Evolutionary conservation across 805 yeast genomes (phyloP).

Genomic region (Tetrapisispora namnaoensis): DNA sequence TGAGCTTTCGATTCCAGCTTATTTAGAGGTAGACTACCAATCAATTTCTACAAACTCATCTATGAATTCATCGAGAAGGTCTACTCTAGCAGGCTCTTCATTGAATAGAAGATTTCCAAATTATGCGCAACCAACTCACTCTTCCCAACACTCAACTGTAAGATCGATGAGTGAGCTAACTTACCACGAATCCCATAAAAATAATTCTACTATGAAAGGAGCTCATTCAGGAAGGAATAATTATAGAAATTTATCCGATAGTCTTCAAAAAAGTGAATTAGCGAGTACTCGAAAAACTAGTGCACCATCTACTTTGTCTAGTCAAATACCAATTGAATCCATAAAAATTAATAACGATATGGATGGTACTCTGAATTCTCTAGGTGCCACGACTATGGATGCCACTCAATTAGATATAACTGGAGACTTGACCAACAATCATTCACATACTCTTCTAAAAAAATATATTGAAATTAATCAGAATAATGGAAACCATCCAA

Average conservation of each 20-base stretch:
- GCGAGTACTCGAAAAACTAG: conserved; percentile 13
- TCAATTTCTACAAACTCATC: conserved; percentile 8
- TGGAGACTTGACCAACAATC: conserved; percentile 17
- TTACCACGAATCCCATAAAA: conserved; percentile 7
- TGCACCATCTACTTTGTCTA: conserved; percentile 13
- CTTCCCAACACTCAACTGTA: conserved; percentile 7
- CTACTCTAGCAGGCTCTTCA: conserved; percentile 16
- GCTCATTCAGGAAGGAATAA: neutral
- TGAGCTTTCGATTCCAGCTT: conserved; percentile 46
- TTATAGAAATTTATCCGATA: neutral
- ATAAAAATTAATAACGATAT: neutral
- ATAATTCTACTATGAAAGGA: conserved; percentile 1
- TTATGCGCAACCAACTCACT: conserved; percentile 26
- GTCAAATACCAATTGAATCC: neutral
- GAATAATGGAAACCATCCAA: neutral
- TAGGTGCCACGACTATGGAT: neutral
- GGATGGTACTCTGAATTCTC: neutral
- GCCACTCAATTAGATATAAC: conserved; percentile 19
- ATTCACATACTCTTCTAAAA: conserved; percentile 19
- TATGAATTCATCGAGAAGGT: conserved; percentile 38
- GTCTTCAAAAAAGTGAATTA: neutral
- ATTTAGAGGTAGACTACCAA: conserved; percentile 19
- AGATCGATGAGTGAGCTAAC: conserved; percentile 23
- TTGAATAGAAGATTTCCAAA: conserved; percentile 19
- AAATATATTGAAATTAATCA: conserved; percentile 16